Base-by-base conservation (phyloP, 1,284 basidiomycete genomes). In the Cryptococcus jaspeensis region DNA sequence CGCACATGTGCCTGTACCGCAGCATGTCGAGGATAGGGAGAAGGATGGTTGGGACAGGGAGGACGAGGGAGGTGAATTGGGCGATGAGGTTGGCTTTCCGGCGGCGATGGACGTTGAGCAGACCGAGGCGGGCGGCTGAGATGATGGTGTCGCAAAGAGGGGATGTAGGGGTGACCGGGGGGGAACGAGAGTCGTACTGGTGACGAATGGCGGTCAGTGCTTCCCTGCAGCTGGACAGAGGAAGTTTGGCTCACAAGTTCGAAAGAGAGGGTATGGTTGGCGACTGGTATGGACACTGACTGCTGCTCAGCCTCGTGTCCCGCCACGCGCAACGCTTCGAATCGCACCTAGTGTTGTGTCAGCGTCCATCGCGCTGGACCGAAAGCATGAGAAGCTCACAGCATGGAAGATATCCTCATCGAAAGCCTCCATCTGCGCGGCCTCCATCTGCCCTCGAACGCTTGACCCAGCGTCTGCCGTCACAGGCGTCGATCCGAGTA, bases 401-500 rank as follows among this genome's bases (percentile, higher is more conserved):
- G 73, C 70, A 43, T 58, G 58, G 53, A 73, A 77, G 6, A 78
- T 58, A 45, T 78, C 76, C 53, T 75, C 73, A 48, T 78, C 76
- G 36, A 78, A 68, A 7, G 71, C 69, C 53, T 78, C 76, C 38
- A 68, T 57, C 61, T 74, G 70, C 8, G 70, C 74, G 8, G 62
- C 63, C 18, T 69, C 62, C 58, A 75, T 69, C 36, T 59, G 50
- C 5, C 55, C 62, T 1, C 59, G 48, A 3, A 70, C 56, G 39
- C 66, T 62, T n/a, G 41, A 25, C 36, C 18, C 35, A 9, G 54
- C 40, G 23, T 60, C 43, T 18, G 32, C 1, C 23, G 39, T 20
- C 11, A 53, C 46, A 2, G 56, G 60, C 16, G 47, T 59, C n/a
- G 65, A 69, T 43, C 46, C 51, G 8, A 46, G n/a, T 8, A 45